Conservation (phyloP, 129 eudicot genomes). For the Logfia minima region DNA sequence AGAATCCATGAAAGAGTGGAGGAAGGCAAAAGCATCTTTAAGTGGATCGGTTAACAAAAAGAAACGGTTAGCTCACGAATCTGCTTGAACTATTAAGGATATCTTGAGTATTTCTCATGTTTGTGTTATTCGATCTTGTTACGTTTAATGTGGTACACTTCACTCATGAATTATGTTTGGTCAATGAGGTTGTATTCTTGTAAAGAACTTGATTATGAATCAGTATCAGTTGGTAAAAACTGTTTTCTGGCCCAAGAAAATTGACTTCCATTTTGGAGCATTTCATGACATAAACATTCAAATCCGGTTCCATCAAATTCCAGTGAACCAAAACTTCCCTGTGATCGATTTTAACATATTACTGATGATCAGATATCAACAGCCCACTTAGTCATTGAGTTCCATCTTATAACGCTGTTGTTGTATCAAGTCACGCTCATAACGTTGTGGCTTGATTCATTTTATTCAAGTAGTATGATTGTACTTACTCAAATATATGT, state of each 20-base stretch:
- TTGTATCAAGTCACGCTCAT: not conserved
- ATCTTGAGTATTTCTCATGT: not conserved
- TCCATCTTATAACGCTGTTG: not conserved
- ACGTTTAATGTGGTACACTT: not conserved
- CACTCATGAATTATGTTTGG: not conserved
- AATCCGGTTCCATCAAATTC: no score
- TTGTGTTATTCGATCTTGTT: constrained; percentile 14
- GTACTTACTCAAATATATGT: not conserved
- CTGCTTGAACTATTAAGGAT: constrained; percentile 21
- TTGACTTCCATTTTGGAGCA: not conserved
- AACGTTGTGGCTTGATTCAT: not conserved
- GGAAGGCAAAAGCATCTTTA: constrained; percentile 51
- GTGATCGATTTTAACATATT: no score
- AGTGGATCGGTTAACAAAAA: constrained; percentile 54
- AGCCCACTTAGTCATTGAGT: not conserved
- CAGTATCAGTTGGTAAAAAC: not conserved
- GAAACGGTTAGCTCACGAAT: constrained; percentile 21
- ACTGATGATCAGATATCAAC: no score
- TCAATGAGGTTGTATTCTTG: not conserved
- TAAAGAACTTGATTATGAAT: not conserved
- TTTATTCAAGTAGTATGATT: not conserved
- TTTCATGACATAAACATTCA: no score
- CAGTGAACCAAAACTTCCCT: no score
- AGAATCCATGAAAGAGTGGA: constrained; percentile 77
- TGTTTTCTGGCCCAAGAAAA: not conserved